Base-by-base conservation (phyloP, 169 alveolate genomes). In the Ichthyophthirius multifiliis region DNA sequence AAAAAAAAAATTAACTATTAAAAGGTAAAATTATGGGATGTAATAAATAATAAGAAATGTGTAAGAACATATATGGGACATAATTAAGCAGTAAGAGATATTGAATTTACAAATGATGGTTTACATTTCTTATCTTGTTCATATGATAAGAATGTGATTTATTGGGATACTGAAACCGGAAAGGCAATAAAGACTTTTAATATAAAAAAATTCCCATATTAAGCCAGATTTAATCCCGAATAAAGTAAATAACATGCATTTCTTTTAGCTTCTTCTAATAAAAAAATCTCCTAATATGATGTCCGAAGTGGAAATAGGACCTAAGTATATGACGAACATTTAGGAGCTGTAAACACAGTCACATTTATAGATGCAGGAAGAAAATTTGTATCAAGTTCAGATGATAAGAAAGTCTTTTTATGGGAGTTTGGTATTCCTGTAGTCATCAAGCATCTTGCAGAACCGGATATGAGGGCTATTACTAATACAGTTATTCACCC, bases 101-200 rank as follows among this genome's bases (percentile, higher is more conserved):
- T 97, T 7, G 88, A 90, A 16, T 96, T 98, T 84, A 88, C 96
- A 32, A 78, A 83, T 74, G 98, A 95, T 78, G 99, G 99, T 9
- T 79, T 86, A 37, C 91, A 88, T 75, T 98, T 98, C 84, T 86
- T 96, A 77, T 91, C 98, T 74, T 96, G 98, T 23, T 95, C 98
- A 5, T 97, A 93, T 91, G 99, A 98, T 85, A 95, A 95, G 83
- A 95, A 91, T 37, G 92, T 95, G 4, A 88, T 95, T 46, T 93
- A 89, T 74, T 98, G 99, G 99, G 99, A 98, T 85, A 97, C 99
- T 2, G 99, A 98, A 90, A 96, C 98, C 65, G 99, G 99, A 3
- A 97, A 97, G 93, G 96, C 95, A 10, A 89, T 92, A 46, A 90
- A 97, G 78, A 94, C 96, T 27, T 95, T 94, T 79, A 87, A 89